Conservation (phyloP, 2,329 filamentous ascomycete genomes). For the Penicillium sp. region DNA sequence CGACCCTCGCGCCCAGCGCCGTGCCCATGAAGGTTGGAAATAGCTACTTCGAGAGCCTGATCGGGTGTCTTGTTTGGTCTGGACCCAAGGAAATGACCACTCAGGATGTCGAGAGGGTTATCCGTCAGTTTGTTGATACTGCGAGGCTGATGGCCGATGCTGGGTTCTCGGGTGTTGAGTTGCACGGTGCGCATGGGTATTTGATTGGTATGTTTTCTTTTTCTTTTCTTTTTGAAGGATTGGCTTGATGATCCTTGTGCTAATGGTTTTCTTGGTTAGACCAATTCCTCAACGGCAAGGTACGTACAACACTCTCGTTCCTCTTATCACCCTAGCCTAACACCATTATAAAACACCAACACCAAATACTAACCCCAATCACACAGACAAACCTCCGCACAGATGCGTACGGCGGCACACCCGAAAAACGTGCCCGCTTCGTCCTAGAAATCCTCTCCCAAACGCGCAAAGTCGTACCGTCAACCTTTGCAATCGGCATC, state of each 20-base stretch:
- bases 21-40: conserved; percentile 43
- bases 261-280: conserved; percentile 18
- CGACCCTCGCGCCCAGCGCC: conserved; percentile 39
- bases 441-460: conserved; percentile 46
- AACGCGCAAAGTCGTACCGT: conserved; percentile 42
- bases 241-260: neutral
- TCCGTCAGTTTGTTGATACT: conserved; percentile 53
- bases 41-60: conserved; percentile 35
- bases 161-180: conserved; percentile 54
- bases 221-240: neutral
- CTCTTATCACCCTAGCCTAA: neutral
- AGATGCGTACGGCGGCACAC: conserved; percentile 49
- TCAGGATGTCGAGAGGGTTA: conserved; percentile 54
- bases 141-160: conserved; percentile 51
- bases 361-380: neutral
- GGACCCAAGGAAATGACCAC: conserved; percentile 57
- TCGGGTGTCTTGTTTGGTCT: conserved; percentile 38
- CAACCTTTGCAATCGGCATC: conserved; percentile 47
- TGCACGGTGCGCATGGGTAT: conserved; percentile 55
- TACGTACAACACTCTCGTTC: conserved; percentile 11
- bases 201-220: conserved; percentile 43
- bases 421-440: conserved; percentile 47
- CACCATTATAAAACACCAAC: neutral
- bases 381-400: conserved; percentile 46
- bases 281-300: conserved; percentile 40